Evolutionary conservation across 78 protist genomes (phyloP).

Genomic region (Speleostelium caveatum): DNA sequence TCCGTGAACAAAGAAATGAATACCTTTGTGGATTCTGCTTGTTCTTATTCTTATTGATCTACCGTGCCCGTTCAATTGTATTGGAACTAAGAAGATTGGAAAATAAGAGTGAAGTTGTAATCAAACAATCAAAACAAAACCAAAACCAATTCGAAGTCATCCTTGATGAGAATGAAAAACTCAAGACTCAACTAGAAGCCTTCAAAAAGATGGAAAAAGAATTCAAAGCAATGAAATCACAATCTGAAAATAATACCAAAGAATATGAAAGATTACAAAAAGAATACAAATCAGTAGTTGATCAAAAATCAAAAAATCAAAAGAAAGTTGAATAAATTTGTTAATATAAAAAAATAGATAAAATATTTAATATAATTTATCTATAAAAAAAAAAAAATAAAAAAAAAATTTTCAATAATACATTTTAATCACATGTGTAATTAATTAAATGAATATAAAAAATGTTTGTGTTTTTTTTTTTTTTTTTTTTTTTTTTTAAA

Average conservation of each 20-base stretch:
- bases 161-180: background rate
- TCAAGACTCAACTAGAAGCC: background rate
- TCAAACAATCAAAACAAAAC: conserved; percentile 47
- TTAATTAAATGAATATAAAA: too few species aligned
- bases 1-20: conserved; percentile 55
- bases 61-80: conserved; percentile 47
- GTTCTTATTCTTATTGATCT: conserved; percentile 53
- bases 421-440: background rate
- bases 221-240: conserved; percentile 60
- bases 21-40: conserved; percentile 55
- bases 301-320: conserved; percentile 29
- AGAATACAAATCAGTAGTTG: conserved; percentile 21
- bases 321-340: conserved; percentile 63
- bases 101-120: conserved; percentile 19
- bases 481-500: too few species aligned
- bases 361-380: too few species aligned
- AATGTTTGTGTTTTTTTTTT: background rate
- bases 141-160: conserved; percentile 1
- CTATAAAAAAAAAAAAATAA: too few species aligned
- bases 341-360: too few species aligned
- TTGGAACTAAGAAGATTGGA: conserved; percentile 18
- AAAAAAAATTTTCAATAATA: background rate
- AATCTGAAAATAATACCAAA: conserved; percentile 44
- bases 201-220: conserved; percentile 58
- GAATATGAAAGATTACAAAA: conserved; percentile 34